Percentiles rank a stretch among this genome's conserved stretches.
phyloP scores from a whole-genome alignment of 1,284 basidiomycete species.

The Melanopsichium pennsylvanicum region DNA sequence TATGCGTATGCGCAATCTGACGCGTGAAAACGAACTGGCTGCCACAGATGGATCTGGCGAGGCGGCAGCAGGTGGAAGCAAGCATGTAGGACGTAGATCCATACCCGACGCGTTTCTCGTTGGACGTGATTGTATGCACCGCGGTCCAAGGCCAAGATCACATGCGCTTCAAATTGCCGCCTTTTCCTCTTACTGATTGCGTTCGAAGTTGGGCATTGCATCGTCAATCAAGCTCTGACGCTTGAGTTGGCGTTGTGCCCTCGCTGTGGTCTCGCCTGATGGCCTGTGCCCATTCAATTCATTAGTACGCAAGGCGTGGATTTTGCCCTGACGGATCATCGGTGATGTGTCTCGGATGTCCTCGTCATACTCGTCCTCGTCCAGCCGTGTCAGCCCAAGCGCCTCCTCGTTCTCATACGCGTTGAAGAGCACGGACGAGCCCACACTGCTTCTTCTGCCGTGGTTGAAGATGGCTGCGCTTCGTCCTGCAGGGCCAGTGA shows the following conservation, averaged over 20 bases:
- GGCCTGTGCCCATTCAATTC: slow-evolving; percentile 8
- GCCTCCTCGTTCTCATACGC: slow-evolving; percentile 57
- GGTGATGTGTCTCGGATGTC: slow-evolving; percentile 32
- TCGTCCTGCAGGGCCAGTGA: slow-evolving; percentile 25
- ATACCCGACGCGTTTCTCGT: too few relatives aligned
- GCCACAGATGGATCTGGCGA: too few relatives aligned
- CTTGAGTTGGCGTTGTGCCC: slow-evolving; percentile 28
- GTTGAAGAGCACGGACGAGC: slow-evolving; percentile 53
- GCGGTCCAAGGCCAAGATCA: too few relatives aligned
- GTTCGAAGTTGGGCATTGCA: slow-evolving; percentile 16
- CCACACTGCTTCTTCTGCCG: slow-evolving; percentile 35
- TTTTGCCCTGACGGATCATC: slow-evolving; percentile 40
- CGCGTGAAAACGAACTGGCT: too few relatives aligned
- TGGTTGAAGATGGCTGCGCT: slow-evolving; percentile 30
- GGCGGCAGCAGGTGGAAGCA: too few relatives aligned
- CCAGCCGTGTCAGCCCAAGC: slow-evolving; percentile 52
- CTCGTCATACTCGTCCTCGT: slow-evolving; percentile 51
- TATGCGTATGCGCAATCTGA: too few relatives aligned
- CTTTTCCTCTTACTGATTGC: not conserved
- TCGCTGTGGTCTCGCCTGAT: slow-evolving; percentile 16
- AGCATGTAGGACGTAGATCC: too few relatives aligned
- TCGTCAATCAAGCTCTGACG: slow-evolving; percentile 46
- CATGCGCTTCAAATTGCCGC: not conserved
- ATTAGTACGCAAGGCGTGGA: slow-evolving; percentile 2
- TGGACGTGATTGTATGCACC: too few relatives aligned